phyloP scores from a whole-genome alignment of 441 rosid species.

The Gossypium davidsonii region DNA sequence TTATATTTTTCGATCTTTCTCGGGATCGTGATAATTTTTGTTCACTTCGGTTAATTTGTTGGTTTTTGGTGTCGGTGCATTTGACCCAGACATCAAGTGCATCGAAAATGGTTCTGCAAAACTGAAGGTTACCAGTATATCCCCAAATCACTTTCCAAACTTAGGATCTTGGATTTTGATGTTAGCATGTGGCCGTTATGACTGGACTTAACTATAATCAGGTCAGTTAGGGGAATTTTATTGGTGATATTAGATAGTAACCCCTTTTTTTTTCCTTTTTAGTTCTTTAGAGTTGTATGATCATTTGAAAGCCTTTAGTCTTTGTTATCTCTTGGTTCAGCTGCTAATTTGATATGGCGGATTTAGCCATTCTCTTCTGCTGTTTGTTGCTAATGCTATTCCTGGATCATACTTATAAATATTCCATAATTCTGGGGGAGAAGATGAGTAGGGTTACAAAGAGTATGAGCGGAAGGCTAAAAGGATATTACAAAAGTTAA shows the following conservation, averaged over 20 bases:
- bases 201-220: conserved; percentile 18
- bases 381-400: neutral
- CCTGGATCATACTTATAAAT: neutral
- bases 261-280: too few species aligned
- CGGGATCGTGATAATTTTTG: neutral
- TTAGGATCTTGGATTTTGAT: conserved; percentile 14
- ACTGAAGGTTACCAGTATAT: conserved; percentile 14
- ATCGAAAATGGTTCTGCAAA: conserved; percentile 1
- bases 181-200: conserved; percentile 4
- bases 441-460: too few species aligned
- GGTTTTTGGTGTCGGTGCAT: neutral
- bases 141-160: conserved; percentile 8
- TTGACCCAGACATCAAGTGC: conserved; percentile 11
- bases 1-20: neutral
- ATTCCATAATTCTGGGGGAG: too few species aligned
- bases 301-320: neutral
- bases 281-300: neutral
- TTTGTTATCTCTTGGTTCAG: neutral
- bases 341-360: neutral
- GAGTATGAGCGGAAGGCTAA: too few species aligned
- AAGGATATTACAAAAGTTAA: too few species aligned
- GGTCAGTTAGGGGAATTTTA: conserved; percentile 19
- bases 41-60: neutral
- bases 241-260: neutral
- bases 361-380: neutral